Conservation (phyloP, 495 filamentous ascomycete species). For the Pseudomonodictys pantanalensis region DNA sequence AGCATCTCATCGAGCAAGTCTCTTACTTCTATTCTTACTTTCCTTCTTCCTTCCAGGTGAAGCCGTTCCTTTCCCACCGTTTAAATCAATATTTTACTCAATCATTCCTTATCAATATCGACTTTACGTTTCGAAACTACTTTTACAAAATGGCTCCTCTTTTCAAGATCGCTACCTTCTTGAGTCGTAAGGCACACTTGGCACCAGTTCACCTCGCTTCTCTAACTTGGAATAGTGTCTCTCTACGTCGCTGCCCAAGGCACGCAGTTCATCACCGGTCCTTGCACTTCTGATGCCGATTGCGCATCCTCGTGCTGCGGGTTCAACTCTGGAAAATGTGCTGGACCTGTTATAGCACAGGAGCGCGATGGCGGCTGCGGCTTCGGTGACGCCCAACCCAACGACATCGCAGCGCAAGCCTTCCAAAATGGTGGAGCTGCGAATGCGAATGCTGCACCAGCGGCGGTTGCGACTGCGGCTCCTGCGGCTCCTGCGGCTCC, state of each 20-base stretch:
- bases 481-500: too few relatives aligned
- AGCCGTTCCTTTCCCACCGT: conserved; percentile 26
- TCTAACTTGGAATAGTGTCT: conserved; percentile 14
- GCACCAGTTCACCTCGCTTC: background rate
- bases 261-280: conserved; percentile 37
- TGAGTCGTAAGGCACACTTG: conserved; percentile 10
- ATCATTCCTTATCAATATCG: conserved; percentile 4
- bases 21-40: background rate
- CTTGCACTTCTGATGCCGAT: conserved; percentile 33
- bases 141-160: conserved; percentile 20
- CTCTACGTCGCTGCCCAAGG: conserved; percentile 26
- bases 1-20: background rate
- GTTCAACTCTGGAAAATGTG: conserved; percentile 36
- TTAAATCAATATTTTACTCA: background rate
- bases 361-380: conserved; percentile 43
- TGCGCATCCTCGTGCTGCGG: conserved; percentile 35
- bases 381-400: conserved; percentile 38
- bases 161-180: conserved; percentile 17
- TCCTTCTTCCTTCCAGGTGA: conserved; percentile 20
- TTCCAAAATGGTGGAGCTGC: background rate
- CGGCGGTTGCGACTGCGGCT: too few relatives aligned
- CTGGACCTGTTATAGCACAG: conserved; percentile 39
- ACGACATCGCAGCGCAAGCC: conserved; percentile 32
- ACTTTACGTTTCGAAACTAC: background rate
- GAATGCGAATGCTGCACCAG: background rate